These are phyloP conservation scores for Verruconis gallopava DNA, from an alignment of 2,329 filamentous ascomycete species.

Conservation along the genomic window DNA sequence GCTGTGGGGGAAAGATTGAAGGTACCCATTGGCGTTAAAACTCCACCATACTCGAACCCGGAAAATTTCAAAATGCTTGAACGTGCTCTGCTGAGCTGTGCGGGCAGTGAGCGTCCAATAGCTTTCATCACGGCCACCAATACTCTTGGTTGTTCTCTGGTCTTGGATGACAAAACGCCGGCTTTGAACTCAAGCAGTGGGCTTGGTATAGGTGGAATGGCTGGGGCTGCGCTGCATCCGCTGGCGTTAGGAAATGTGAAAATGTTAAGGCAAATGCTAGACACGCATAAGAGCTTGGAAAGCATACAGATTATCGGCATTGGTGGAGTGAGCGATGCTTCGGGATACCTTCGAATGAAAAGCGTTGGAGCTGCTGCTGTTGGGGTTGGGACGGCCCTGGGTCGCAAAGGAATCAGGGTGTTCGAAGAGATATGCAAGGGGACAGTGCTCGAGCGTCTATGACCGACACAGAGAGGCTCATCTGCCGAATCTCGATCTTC, in stretches of 20 bases:
- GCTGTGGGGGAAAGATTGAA: background rate
- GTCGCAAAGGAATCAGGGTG: slow-evolving; percentile 46
- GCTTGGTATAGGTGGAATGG: slow-evolving; percentile 55
- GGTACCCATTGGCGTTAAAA: slow-evolving; percentile 53
- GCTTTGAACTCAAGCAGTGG: slow-evolving; percentile 40
- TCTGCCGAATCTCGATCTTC: too few species aligned
- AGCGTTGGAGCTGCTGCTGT: slow-evolving; percentile 53
- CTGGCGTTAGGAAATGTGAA: slow-evolving; percentile 63
- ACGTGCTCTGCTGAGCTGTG: slow-evolving; percentile 32
- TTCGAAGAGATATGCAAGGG: slow-evolving; percentile 43
- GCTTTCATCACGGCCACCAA: slow-evolving; percentile 64
- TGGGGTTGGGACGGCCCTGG: slow-evolving; percentile 56
- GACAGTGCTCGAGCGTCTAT: background rate
- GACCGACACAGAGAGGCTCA: background rate
- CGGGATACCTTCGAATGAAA: slow-evolving; percentile 52
- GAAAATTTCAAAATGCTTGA: slow-evolving; percentile 50
- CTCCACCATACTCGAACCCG: slow-evolving; percentile 61
- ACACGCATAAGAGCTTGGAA: slow-evolving; percentile 34
- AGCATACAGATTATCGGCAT: slow-evolving; percentile 56
- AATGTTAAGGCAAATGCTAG: slow-evolving; percentile 49
- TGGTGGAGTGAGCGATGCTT: slow-evolving; percentile 55
- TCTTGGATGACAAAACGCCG: slow-evolving; percentile 32
- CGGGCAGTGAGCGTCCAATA: slow-evolving; percentile 15
- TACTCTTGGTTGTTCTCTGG: slow-evolving; percentile 55
- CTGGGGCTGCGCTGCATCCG: slow-evolving; percentile 58